These are phyloP conservation scores for Phalaenopsis aphrodite DNA, from an alignment of 106 monocot species.

Conservation along the genomic window DNA sequence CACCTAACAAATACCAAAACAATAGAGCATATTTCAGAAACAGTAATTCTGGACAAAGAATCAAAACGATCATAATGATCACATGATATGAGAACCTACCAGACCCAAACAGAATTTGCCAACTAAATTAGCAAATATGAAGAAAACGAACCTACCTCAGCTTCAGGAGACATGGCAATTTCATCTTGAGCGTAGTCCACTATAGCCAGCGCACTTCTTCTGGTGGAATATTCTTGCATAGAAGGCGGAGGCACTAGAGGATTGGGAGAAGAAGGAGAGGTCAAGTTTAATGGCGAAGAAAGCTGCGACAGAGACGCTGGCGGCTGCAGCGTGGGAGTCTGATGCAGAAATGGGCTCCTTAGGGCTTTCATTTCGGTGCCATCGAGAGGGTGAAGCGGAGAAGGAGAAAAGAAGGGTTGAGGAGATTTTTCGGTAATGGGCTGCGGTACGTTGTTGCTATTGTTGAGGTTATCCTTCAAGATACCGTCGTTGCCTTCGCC, in stretches of 20 bases:
- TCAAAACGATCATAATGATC: neutral
- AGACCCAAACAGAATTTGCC: neutral
- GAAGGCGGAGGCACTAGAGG: conserved; percentile 1
- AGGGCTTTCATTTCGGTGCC: conserved; percentile 42
- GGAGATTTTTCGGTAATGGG: conserved; percentile 13
- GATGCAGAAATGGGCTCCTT: conserved; percentile 25
- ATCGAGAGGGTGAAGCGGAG: conserved; percentile 25
- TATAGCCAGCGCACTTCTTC: conserved; percentile 37
- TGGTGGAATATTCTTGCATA: conserved; percentile 4
- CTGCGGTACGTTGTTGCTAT: neutral
- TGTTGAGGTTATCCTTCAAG: neutral
- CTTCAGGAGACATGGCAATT: conserved; percentile 73
- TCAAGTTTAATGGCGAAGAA: conserved; percentile 8
- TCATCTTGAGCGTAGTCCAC: conserved; percentile 95
- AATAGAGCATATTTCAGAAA: neutral
- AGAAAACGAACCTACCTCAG: conserved; percentile 35
- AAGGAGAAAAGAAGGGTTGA: conserved; percentile 7
- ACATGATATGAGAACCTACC: neutral
- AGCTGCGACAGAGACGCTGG: conserved; percentile 12
- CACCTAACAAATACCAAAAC: conserved; percentile 27
- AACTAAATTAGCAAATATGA: neutral
- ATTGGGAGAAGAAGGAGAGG: conserved; percentile 11
- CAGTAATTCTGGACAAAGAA: neutral
- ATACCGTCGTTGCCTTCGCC: neutral
- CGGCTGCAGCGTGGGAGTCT: conserved; percentile 21